Percentiles rank a stretch among this genome's conserved stretches.
Evolutionary conservation across 768 basidiomycete genomes (phyloP).

Genomic region (Mrakia gelida): DNA sequence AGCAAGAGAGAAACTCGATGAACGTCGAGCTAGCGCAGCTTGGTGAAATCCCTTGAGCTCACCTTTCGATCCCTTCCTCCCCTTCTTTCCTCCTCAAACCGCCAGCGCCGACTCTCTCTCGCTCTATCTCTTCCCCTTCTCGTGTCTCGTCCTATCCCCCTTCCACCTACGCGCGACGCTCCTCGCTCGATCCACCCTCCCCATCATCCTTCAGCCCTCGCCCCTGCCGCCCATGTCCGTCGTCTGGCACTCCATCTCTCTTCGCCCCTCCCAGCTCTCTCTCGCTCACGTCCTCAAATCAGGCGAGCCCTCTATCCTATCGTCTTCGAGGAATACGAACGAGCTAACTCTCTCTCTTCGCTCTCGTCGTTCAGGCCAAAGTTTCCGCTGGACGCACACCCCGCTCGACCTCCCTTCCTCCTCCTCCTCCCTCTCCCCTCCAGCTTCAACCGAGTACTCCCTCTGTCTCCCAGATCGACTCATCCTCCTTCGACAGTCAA

Average conservation of each 20-base stretch:
- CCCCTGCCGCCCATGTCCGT: constrained; percentile 1
- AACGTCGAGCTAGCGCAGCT: too few species aligned
- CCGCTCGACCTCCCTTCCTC: background rate
- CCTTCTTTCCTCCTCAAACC: background rate
- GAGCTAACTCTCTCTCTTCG: background rate
- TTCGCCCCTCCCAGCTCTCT: constrained; percentile 67
- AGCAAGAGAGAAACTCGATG: too few species aligned
- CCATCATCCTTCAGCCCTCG: background rate
- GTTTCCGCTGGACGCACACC: constrained; percentile 27
- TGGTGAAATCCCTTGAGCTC: too few species aligned
- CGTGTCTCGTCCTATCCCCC: too few species aligned
- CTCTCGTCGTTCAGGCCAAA: constrained; percentile 14
- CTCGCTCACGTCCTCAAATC: constrained; percentile 71
- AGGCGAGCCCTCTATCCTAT: constrained; percentile 70
- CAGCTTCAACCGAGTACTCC: constrained; percentile 38
- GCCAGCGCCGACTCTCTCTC: too few species aligned
- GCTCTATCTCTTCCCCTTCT: too few species aligned
- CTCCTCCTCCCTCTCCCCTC: background rate
- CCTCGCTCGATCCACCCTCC: background rate
- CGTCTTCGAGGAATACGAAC: constrained; percentile 47
- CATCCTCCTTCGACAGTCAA: constrained; percentile 42
- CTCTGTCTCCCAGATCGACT: constrained; percentile 41
- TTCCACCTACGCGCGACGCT: too few species aligned
- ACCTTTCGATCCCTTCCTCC: background rate
- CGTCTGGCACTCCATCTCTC: constrained; percentile 51